Base-by-base conservation (phyloP, 2,329 filamentous ascomycete genomes). In the Xylaria arbuscula region DNA sequence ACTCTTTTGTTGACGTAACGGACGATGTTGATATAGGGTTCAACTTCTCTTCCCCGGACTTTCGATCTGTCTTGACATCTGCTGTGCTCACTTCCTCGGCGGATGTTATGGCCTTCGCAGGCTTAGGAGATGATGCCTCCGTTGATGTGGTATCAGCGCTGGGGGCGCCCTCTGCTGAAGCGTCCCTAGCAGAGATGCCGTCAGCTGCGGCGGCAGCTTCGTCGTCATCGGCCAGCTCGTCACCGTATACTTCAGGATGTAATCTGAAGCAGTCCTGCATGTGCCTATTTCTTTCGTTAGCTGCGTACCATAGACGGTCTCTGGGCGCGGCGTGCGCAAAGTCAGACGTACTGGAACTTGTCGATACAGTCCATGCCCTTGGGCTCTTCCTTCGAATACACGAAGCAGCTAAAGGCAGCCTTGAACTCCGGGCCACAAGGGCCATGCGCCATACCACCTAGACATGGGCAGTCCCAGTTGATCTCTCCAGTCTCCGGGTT, bases 401-500 rank as follows among this genome's bases (percentile, higher is more conserved):
- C 94, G 77, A 99, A 99, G 84, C 96, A 99, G 87, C 94, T 97
- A 77, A 99, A 99, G 0, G 96, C 96, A 28, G 90, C 90, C 84
- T 91, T 94, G 87, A 99, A 99, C 77, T 98, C 90, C 79, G 97
- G 93, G 56, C 96, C 96, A 79, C 96, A 99, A 62, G 96, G 96
- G 0, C 96, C 96, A 78, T 97, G 84, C 8, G 96, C 96, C 96
- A 99, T 99, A 62, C 96, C 96, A 57, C 96, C 96, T 40, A 99
- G 84, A 80, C 96, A 99, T 17, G 96, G 96, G 81, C 96, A 99
- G 80, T 98, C 96, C 96, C 96, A 99, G 86, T 99, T 99, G 83
- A 99, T 99, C 87, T 99, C 96, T 74, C 96, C 96, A 10, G 96
- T 99, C 84, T 98, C 96, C 2, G 94, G 94, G 81, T 99, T 97